A percentile compares a stretch with the other conserved stretches of the same genome.
These are phyloP conservation scores for Backusella luteola DNA, from an alignment of 192 early-diverging fungal genomes.

Conservation along the genomic window DNA sequence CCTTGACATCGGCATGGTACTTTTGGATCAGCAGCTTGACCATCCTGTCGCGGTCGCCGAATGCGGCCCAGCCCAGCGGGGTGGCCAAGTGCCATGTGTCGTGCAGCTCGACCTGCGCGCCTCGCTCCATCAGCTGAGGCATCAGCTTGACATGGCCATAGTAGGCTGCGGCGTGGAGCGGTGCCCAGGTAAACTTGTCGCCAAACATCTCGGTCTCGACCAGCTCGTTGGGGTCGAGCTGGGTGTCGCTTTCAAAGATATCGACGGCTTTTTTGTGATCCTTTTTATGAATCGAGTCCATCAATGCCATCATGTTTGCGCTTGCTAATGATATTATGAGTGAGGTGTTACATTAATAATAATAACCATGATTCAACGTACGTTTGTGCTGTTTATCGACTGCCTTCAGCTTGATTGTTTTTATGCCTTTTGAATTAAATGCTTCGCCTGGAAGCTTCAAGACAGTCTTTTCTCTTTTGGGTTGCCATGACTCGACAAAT, in stretches of 20 bases:
- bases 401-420: not conserved
- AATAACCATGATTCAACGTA: not conserved
- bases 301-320: not conserved
- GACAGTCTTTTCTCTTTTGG: not conserved
- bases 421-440: not conserved
- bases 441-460: conserved; percentile 24
- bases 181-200: conserved; percentile 75
- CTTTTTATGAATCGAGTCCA: conserved; percentile 13
- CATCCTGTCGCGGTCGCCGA: conserved; percentile 65
- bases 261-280: conserved; percentile 5
- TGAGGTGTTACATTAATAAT: not conserved
- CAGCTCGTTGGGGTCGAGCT: conserved; percentile 27
- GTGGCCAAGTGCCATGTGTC: conserved; percentile 85
- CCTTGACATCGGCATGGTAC: conserved; percentile 73
- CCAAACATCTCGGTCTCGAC: conserved; percentile 38
- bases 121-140: conserved; percentile 64
- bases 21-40: conserved; percentile 73
- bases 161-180: conserved; percentile 85
- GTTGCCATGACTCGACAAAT: conserved; percentile 26
- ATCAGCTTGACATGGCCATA: conserved; percentile 70
- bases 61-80: conserved; percentile 93
- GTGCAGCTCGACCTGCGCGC: conserved; percentile 74
- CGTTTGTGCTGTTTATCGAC: not conserved
- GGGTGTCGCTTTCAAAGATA: conserved; percentile 13
- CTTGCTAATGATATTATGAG: not conserved